Conservation (phyloP, 805 yeast species). For the Metschnikowia reukaufii region DNA sequence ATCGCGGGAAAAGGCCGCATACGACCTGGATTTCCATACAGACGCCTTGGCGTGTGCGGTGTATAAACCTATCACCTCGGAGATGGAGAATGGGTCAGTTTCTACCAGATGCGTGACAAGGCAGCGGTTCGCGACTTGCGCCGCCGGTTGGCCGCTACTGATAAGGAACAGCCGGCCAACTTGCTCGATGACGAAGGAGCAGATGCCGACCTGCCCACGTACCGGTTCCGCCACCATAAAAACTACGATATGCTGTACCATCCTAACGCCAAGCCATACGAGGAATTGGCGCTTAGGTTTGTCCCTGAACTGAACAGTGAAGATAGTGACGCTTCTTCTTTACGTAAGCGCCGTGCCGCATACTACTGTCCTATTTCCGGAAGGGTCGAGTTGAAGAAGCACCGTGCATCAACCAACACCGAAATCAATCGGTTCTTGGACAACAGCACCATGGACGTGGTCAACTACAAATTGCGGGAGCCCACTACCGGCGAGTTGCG, state of each 20-base stretch:
- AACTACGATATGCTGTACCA: slow-evolving; percentile 75
- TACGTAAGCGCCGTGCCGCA: slow-evolving; percentile 53
- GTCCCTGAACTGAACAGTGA: slow-evolving; percentile 31
- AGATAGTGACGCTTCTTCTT: slow-evolving; percentile 1
- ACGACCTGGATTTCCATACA: slow-evolving; percentile 32
- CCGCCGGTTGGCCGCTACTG: slow-evolving; percentile 37
- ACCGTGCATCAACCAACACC: slow-evolving; percentile 66
- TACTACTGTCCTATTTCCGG: slow-evolving; percentile 77
- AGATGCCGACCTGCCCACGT: slow-evolving; percentile 39
- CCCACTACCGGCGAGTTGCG: slow-evolving; percentile 70
- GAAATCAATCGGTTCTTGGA: slow-evolving; percentile 54
- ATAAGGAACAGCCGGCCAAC: slow-evolving; percentile 42
- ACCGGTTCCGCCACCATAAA: slow-evolving; percentile 61
- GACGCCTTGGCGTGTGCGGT: slow-evolving; percentile 56
- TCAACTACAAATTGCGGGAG: slow-evolving; percentile 65
- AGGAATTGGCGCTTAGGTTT: slow-evolving; percentile 70
- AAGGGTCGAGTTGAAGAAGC: slow-evolving; percentile 77
- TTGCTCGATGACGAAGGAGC: slow-evolving; percentile 46
- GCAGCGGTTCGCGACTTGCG: slow-evolving; percentile 26
- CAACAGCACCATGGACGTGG: slow-evolving; percentile 58
- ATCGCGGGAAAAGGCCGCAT: slow-evolving; percentile 28
- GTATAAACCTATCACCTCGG: slow-evolving; percentile 73
- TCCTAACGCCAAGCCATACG: slow-evolving; percentile 45
- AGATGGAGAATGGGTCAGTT: slow-evolving; percentile 75
- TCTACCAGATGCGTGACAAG: slow-evolving; percentile 34